These are phyloP conservation scores for Neolentinus lepideus DNA, from an alignment of 1,284 basidiomycete genomes.

Conservation along the genomic window DNA sequence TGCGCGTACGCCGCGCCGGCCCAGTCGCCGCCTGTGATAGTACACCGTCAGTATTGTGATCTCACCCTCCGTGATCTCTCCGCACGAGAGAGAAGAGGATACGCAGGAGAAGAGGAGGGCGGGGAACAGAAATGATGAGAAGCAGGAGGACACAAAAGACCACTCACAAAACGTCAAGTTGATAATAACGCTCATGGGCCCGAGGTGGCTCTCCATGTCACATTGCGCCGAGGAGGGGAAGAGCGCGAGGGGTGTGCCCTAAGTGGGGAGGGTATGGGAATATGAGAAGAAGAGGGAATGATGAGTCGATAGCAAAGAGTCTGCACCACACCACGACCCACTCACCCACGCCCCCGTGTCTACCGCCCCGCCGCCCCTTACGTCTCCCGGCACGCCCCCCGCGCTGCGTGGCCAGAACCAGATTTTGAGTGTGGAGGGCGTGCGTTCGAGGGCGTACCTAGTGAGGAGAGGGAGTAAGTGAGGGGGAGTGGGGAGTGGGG, in stretches of 20 bases:
- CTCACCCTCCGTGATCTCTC: no score
- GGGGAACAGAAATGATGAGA: no score
- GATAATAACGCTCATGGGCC: constrained; percentile 54
- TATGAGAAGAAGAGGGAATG: no score
- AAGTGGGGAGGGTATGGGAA: not conserved
- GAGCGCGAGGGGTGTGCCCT: constrained; percentile 49
- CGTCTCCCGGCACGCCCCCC: constrained; percentile 38
- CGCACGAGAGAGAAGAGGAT: no score
- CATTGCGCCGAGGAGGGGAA: constrained; percentile 48
- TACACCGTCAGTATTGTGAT: not conserved
- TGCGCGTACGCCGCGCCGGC: constrained; percentile 41
- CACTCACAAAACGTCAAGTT: constrained; percentile 44
- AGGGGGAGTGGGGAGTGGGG: no score
- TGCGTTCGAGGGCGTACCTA: constrained; percentile 47
- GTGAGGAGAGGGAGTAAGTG: no score
- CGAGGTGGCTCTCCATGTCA: constrained; percentile 43
- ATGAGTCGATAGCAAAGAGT: no score
- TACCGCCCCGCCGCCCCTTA: constrained; percentile 31
- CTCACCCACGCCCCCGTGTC: constrained; percentile 43
- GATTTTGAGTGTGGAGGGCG: constrained; percentile 37
- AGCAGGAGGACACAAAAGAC: no score
- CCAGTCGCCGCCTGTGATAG: constrained; percentile 44
- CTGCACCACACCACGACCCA: no score
- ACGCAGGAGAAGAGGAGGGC: not conserved
- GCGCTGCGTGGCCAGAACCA: constrained; percentile 53